Percentiles rank a stretch among this genome's conserved stretches.
Conservation (phyloP, 139 green algal species). For the Deuterostichococcus epilithicus region DNA sequence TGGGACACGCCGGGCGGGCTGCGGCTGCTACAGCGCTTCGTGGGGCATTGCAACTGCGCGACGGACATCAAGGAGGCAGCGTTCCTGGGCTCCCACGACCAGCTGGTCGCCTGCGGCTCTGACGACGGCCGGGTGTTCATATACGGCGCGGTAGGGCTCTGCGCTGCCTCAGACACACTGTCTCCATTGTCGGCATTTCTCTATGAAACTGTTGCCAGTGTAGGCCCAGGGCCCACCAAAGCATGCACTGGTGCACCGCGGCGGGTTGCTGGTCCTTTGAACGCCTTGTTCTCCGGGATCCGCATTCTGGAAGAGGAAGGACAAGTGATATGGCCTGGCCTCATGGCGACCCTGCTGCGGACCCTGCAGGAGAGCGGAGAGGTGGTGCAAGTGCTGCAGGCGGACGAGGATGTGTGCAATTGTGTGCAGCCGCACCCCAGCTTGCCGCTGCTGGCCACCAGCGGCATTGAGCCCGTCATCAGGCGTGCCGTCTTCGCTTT, state of each 20-base stretch:
- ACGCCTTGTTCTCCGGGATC: too few relatives aligned
- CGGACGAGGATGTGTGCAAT: conserved; percentile 79
- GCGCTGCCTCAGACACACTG: too few relatives aligned
- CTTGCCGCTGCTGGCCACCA: conserved; percentile 75
- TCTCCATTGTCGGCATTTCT: too few relatives aligned
- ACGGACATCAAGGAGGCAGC: conserved; percentile 87
- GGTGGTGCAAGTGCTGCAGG: conserved; percentile 43
- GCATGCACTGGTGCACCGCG: too few relatives aligned
- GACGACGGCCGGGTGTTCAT: conserved; percentile 81
- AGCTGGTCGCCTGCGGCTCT: conserved; percentile 64
- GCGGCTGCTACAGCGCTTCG: conserved; percentile 46
- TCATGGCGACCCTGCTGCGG: too few relatives aligned
- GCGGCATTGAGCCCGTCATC: conserved; percentile 74
- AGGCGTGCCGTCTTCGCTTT: conserved; percentile 56
- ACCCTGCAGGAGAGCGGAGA: conserved; percentile 25
- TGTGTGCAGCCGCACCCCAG: conserved; percentile 69
- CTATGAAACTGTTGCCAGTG: too few relatives aligned
- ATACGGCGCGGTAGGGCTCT: conserved; percentile 44
- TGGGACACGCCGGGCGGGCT: conserved; percentile 26
- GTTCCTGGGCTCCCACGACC: conserved; percentile 52
- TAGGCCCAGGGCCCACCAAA: too few relatives aligned
- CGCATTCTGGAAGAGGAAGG: too few relatives aligned
- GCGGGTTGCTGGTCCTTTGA: too few relatives aligned
- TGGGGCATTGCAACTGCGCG: conserved; percentile 73
- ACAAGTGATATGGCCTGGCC: too few relatives aligned